These are phyloP conservation scores for Fonsecaea multimorphosa DNA, from an alignment of 2,329 filamentous ascomycete species.

Conservation along the genomic window DNA sequence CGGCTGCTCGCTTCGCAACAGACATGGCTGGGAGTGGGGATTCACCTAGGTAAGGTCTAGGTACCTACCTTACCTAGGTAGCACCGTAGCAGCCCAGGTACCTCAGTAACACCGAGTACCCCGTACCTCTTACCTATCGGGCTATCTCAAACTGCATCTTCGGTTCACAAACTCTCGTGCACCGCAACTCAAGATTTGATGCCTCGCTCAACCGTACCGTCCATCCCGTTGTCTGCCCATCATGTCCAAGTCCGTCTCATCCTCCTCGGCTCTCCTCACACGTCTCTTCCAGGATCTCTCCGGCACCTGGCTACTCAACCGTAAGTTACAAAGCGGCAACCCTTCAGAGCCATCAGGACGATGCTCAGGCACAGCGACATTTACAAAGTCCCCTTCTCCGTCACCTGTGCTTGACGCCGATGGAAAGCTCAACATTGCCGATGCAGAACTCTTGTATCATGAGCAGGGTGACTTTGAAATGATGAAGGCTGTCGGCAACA, in stretches of 20 bases:
- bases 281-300: slow-evolving; percentile 34
- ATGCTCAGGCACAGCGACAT: slow-evolving; percentile 49
- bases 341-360: slow-evolving; percentile 50
- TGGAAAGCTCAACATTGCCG: slow-evolving; percentile 40
- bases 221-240: neutral
- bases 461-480: slow-evolving; percentile 51
- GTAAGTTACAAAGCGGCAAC: slow-evolving; percentile 50
- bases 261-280: slow-evolving; percentile 17
- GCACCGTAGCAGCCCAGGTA: too few species aligned
- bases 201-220: neutral
- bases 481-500: slow-evolving; percentile 41
- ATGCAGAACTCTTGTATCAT: slow-evolving; percentile 47
- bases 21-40: neutral
- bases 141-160: neutral
- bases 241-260: slow-evolving; percentile 9
- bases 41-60: neutral
- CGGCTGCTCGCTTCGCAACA: neutral
- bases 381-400: slow-evolving; percentile 41
- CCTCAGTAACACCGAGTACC: too few species aligned
- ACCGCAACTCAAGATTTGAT: neutral
- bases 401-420: slow-evolving; percentile 37
- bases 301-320: slow-evolving; percentile 47
- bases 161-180: neutral
- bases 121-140: too few species aligned
- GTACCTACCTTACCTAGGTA: too few species aligned